Base-by-base conservation (phyloP, 306 rosid species). In the Vigna trinervia region DNA sequence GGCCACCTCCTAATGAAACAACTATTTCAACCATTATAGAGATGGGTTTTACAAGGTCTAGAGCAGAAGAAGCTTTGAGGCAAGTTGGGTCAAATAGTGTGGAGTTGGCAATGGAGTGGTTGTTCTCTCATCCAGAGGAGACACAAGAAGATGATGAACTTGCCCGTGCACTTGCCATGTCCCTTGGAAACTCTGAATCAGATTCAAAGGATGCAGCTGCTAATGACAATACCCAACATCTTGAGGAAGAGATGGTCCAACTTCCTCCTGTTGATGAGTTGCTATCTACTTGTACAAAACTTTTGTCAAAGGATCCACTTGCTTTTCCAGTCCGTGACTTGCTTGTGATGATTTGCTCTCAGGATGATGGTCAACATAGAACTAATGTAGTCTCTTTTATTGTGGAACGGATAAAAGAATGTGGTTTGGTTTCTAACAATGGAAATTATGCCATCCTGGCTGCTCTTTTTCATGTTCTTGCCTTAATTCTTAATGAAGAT, bases 141-240 rank as follows among this genome's bases (percentile, higher is more conserved):
- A 59, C 68, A 70, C 96, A 83, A 74, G 99, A 96, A 84, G 98
- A 96, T 67, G 97, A 96, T 83, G 99, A 96, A 85, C 98, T 96
- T 84, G 96, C 99, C 63, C 98, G 98, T 26, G 99, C 99, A 66
- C 98, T 96, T 85, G 99, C 98, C 48, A 88, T 96, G 93, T 96
- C 99, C 51, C 91, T 96, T 62, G 97, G 98, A 80, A 92, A 84
- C 78, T 82, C 97, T 78, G 98, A 93, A 62, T 82, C 92, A 59
- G 99, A 91, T 56, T 72, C 85, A 9, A 96, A 91, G 84, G 98
- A 91, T 78, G 83, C 87, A 63, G 83, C 78, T 66, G 69, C 85
- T 80, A 79, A 76, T 82, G 89, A 86, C 59, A 78, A 56, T 79
- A 61, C 78, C 52, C 86, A 63, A 73, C 97, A 89, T 86, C 87